Conservation (phyloP, 768 basidiomycete genomes). For the Dentipellis fragilis region DNA sequence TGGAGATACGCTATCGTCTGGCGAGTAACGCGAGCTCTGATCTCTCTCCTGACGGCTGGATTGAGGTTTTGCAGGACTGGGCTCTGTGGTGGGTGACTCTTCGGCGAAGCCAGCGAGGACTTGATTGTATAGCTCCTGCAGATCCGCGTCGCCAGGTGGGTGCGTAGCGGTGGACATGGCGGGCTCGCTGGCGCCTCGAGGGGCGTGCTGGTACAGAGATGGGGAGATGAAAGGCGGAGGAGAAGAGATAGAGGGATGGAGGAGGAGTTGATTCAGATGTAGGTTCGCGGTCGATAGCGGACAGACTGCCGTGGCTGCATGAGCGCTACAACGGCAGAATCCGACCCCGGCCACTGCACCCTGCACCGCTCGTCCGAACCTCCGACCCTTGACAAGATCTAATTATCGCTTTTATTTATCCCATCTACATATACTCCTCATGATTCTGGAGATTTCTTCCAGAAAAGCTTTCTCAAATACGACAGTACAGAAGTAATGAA, state of each 20-base stretch:
- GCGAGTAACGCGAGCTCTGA: constrained; percentile 1
- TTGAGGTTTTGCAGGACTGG: constrained; percentile 6
- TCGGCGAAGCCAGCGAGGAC: constrained; percentile 62
- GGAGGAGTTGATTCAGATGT: not conserved
- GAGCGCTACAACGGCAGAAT: not conserved
- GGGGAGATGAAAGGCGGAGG: not conserved
- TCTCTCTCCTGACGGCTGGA: no score
- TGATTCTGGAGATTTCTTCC: no score
- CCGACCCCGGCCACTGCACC: not conserved
- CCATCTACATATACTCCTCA: no score
- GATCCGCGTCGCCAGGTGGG: constrained; percentile 56
- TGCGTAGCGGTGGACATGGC: constrained; percentile 11
- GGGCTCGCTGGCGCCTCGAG: no score
- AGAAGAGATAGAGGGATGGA: not conserved
- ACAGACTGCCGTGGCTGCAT: not conserved
- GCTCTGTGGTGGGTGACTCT: constrained; percentile 26
- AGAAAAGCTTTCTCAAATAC: no score
- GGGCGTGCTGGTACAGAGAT: not conserved
- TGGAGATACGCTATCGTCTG: no score
- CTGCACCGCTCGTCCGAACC: not conserved
- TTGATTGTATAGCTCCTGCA: constrained; percentile 66
- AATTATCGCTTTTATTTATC: no score
- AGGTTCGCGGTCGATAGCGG: not conserved
- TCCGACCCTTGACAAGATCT: no score
- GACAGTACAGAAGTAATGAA: no score